These are phyloP conservation scores for Penicillium sp. DNA, from an alignment of 2,329 filamentous ascomycete species.

Conservation along the genomic window DNA sequence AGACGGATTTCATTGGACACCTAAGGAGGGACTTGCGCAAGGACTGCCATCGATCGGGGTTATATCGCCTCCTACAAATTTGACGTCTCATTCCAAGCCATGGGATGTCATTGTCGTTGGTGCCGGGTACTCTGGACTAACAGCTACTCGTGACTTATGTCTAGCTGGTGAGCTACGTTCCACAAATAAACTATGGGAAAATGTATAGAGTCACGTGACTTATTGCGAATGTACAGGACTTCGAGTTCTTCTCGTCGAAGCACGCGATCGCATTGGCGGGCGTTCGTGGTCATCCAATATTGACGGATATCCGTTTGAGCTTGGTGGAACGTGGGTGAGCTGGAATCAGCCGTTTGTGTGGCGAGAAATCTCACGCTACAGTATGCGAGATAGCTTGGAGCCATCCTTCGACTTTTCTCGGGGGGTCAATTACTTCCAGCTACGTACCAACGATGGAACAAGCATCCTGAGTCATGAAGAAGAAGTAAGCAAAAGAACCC, in stretches of 20 bases:
- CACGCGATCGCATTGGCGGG: constrained; percentile 53
- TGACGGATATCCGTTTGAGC: constrained; percentile 49
- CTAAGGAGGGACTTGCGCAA: constrained; percentile 19
- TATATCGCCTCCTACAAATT: constrained; percentile 24
- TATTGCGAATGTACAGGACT: constrained; percentile 27
- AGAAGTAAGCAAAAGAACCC: constrained; percentile 29
- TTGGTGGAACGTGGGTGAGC: constrained; percentile 57
- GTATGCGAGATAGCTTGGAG: constrained; percentile 44
- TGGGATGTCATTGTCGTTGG: constrained; percentile 36
- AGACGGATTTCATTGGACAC: constrained; percentile 32
- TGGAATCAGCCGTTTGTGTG: too few relatives aligned
- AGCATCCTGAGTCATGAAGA: constrained; percentile 47
- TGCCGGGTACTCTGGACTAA: constrained; percentile 36
- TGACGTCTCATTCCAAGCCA: constrained; percentile 4
- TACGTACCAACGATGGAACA: constrained; percentile 35
- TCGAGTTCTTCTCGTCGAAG: constrained; percentile 50
- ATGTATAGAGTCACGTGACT: neutral
- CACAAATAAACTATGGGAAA: too few relatives aligned
- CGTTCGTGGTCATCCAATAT: constrained; percentile 52
- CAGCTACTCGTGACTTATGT: constrained; percentile 33
- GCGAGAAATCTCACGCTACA: constrained; percentile 51
- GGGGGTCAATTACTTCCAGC: too few relatives aligned
- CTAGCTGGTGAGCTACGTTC: constrained; percentile 20
- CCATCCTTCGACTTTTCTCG: constrained; percentile 45
- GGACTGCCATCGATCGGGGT: constrained; percentile 27